Evolutionary conservation across 106 monocot genomes (phyloP).

Genomic region (Acorus gramineus): DNA sequence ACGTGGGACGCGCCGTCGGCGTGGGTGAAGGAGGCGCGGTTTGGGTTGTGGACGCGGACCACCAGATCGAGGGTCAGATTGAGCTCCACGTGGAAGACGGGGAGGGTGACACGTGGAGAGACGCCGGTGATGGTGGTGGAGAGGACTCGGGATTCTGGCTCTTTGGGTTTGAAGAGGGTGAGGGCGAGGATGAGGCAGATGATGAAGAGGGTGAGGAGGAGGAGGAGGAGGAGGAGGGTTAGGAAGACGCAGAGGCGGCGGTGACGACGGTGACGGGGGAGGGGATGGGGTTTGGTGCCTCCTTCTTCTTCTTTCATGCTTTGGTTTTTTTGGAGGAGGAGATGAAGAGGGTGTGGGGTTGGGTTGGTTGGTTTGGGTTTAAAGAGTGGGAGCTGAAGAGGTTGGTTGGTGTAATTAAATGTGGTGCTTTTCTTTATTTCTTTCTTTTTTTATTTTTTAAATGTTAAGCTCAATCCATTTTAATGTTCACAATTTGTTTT

Average conservation of each 20-base stretch:
- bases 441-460: no score
- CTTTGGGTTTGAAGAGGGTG: slow-evolving; percentile 3
- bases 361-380: no score
- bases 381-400: no score
- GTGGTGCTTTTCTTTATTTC: no score
- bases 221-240: not conserved
- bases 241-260: not conserved
- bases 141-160: not conserved
- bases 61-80: slow-evolving; percentile 8
- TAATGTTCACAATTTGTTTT: no score
- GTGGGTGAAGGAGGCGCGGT: slow-evolving; percentile 12
- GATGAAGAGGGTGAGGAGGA: not conserved
- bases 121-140: slow-evolving; percentile 9
- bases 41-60: slow-evolving; percentile 12
- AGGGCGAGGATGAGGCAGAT: slow-evolving; percentile 4
- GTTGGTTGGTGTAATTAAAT: no score
- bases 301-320: no score
- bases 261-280: not conserved
- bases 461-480: no score
- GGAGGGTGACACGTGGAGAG: slow-evolving; percentile 6
- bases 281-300: not conserved
- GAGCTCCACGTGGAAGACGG: not conserved
- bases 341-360: no score
- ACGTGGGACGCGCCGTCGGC: not conserved
- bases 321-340: no score